Evolutionary conservation across 2,329 filamentous ascomycete genomes (phyloP).

Genomic region (Ophiostoma ulmi): DNA sequence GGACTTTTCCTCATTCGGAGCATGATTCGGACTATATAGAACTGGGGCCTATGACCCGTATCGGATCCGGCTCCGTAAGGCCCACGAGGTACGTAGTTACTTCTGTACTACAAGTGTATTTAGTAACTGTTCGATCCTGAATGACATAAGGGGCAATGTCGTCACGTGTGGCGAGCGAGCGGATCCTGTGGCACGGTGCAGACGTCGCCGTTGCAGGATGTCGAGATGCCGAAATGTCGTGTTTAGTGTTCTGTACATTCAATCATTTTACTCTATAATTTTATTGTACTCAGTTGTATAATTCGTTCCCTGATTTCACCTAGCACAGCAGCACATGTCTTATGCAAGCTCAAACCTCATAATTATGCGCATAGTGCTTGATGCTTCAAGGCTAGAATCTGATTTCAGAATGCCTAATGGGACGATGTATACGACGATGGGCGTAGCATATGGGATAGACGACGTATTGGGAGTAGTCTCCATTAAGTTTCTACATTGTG

Average conservation of each 20-base stretch:
- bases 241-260: neutral
- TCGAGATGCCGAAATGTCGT: neutral
- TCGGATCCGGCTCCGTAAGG: neutral
- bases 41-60: neutral
- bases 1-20: neutral
- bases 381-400: neutral
- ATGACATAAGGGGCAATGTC: slow-evolving; percentile 14
- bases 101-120: too few species aligned
- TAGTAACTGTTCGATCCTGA: neutral
- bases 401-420: too few species aligned
- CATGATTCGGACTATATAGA: slow-evolving; percentile 1
- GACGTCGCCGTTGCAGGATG: neutral
- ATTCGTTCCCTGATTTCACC: neutral
- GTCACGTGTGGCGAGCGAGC: slow-evolving; percentile 22
- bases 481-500: neutral
- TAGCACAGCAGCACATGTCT: neutral
- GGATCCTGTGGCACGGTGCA: slow-evolving; percentile 10
- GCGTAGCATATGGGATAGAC: neutral
- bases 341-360: neutral
- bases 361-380: neutral
- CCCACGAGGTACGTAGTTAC: too few species aligned
- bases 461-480: too few species aligned
- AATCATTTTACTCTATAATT: neutral
- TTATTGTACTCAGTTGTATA: neutral
- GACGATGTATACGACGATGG: neutral